Conservation (phyloP, 2,329 filamentous ascomycete species). For the Claviceps humidiphila region DNA sequence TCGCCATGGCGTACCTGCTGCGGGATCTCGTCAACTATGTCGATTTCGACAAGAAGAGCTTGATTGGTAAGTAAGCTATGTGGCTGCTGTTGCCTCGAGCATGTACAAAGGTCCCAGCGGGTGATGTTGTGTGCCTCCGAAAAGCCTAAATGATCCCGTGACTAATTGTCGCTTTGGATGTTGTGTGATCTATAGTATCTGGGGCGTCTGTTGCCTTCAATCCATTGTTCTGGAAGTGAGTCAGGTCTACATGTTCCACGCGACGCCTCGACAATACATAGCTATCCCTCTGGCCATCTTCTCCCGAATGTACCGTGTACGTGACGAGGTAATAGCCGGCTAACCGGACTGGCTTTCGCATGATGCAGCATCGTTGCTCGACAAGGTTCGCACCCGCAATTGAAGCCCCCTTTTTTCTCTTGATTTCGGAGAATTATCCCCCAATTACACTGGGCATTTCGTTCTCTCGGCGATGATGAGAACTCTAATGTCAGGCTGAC, state of each 20-base stretch:
- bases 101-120: neutral
- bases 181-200: slow-evolving; percentile 44
- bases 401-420: neutral
- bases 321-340: neutral
- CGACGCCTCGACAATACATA: neutral
- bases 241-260: slow-evolving; percentile 12
- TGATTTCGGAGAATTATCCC: neutral
- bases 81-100: neutral
- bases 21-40: slow-evolving; percentile 47
- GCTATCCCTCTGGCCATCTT: no score
- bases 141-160: neutral
- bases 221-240: slow-evolving; percentile 99
- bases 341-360: neutral
- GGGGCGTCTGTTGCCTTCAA: slow-evolving; percentile 81
- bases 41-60: slow-evolving; percentile 53
- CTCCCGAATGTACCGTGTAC: neutral
- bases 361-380: slow-evolving; percentile 61
- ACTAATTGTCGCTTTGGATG: slow-evolving; percentile 3
- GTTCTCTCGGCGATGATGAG: slow-evolving; percentile 5
- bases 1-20: slow-evolving; percentile 26
- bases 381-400: slow-evolving; percentile 41
- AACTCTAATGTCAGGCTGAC: slow-evolving; percentile 8
- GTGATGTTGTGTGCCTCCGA: neutral
- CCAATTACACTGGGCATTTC: no score
- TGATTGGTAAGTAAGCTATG: slow-evolving; percentile 42